Evolutionary conservation across 2,329 filamentous ascomycete genomes (phyloP), one percentile per base, ranked within the genome.

Genomic region (Colletotrichum nymphaeae): DNA sequence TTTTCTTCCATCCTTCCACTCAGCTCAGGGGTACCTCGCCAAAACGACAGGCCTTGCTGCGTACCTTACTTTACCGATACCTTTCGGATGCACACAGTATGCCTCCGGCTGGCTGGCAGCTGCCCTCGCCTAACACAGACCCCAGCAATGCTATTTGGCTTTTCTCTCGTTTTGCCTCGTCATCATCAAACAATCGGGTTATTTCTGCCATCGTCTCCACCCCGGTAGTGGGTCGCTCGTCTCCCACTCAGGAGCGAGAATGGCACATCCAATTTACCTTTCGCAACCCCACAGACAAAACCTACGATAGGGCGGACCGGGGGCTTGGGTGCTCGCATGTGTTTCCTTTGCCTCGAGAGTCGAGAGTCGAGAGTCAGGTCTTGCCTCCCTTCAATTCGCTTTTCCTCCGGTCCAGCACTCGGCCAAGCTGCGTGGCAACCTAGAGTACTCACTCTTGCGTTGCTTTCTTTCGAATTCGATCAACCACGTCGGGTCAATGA

Each of bases 121-220:
- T 26, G 53, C 32, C 24, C 66, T 64, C 52, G 53, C 66, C 66
- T 42, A 28, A 22, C 59, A 35, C 46, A 35, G 16, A 46, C 59
- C 65, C 65, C 46, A 55, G 56, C 28, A 11, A 65, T 32, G 42
- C 67, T 58, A 63, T 73, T 73, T 73, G 67, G 55, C 71, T 73
- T 73, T 73, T 62, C 37, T 37, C 60, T 66, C 62, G 71, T 73
- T 71, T 71, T 65, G 71, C 71, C 71, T 73, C 49, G 71, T 73
- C 71, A 53, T 73, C 71, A 71, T 73, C 67, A 73, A 73, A 73
- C 71, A 71, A 73, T 71, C 71, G 71, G 71, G 71, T 71, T 73
- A 70, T 73, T 73, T 73, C 67, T 73, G 60, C 71, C 71, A 63
- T 66, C 62, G 62, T 73, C 60, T 53, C 71, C 70, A 70, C 67